Evolutionary conservation across 2,329 filamentous ascomycete species (phyloP).

Genomic region (Neonectria ditissima): DNA sequence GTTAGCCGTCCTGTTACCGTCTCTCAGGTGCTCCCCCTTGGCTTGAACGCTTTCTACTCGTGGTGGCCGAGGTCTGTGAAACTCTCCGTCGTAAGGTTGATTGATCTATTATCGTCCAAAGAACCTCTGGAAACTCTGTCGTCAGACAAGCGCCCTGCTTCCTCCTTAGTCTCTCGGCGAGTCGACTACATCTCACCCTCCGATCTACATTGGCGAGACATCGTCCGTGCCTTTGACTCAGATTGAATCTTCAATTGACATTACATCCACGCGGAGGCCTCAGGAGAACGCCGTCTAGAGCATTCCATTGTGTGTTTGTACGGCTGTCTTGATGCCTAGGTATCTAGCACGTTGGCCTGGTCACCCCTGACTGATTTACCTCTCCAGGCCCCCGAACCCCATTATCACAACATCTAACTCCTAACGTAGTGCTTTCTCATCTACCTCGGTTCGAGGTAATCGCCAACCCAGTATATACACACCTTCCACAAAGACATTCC

Average conservation of each 20-base stretch:
- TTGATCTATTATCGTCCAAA: constrained; percentile 34
- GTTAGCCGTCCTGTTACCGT: constrained; percentile 31
- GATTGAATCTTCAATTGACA: constrained; percentile 24
- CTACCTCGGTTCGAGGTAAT: constrained; percentile 32
- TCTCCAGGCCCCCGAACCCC: constrained; percentile 27
- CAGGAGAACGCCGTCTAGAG: constrained; percentile 31
- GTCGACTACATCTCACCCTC: constrained; percentile 20
- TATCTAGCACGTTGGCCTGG: constrained; percentile 30
- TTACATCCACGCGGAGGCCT: constrained; percentile 37
- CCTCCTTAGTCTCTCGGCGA: constrained; percentile 13
- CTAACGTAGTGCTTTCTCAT: constrained; percentile 6
- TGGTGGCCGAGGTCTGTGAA: constrained; percentile 33
- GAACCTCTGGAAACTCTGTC: constrained; percentile 19
- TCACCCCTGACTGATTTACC: constrained; percentile 26
- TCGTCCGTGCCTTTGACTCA: constrained; percentile 7
- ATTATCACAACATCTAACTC: constrained; percentile 13
- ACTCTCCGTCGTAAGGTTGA: constrained; percentile 40
- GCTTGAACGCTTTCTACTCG: constrained; percentile 35
- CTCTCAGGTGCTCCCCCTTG: constrained; percentile 21
- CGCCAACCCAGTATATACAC: constrained; percentile 40
- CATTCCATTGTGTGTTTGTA: constrained; percentile 41
- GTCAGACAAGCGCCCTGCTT: background rate
- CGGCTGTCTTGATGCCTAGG: constrained; percentile 36
- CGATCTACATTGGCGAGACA: constrained; percentile 8
- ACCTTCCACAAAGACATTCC: constrained; percentile 29